Evolutionary conservation across 2,329 filamentous ascomycete species (phyloP).

Genomic region (Claviceps spartinae): DNA sequence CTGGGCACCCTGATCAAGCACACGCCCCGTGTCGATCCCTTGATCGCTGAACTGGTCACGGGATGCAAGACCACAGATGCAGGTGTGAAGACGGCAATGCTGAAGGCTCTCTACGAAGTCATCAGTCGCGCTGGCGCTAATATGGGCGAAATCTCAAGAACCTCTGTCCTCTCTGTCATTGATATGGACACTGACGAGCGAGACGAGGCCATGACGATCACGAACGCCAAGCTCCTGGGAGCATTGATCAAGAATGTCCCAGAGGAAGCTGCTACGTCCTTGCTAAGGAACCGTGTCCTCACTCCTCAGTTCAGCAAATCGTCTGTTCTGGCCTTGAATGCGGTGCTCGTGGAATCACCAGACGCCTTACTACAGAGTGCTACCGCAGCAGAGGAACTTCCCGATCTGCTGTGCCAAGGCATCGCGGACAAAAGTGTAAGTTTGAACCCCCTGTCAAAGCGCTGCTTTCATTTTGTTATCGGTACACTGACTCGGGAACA

Average conservation of each 20-base stretch:
- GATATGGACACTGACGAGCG: conserved; percentile 68
- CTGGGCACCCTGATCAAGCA: conserved; percentile 90
- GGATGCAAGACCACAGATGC: conserved; percentile 77
- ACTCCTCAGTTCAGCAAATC: conserved; percentile 61
- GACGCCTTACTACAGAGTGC: conserved; percentile 50
- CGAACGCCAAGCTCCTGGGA: conserved; percentile 79
- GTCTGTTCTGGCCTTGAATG: conserved; percentile 77
- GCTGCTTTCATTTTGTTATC: background rate
- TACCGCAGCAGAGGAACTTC: conserved; percentile 55
- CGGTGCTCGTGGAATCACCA: conserved; percentile 71
- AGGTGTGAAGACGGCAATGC: conserved; percentile 88
- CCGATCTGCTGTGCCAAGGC: conserved; percentile 65
- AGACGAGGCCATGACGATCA: conserved; percentile 70
- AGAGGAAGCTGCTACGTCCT: conserved; percentile 46
- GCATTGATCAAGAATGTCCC: conserved; percentile 81
- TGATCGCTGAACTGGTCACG: conserved; percentile 86
- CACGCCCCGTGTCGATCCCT: conserved; percentile 85
- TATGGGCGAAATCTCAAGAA: conserved; percentile 84
- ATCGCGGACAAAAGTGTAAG: conserved; percentile 64
- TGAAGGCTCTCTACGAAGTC: conserved; percentile 92
- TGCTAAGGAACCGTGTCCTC: conserved; percentile 62
- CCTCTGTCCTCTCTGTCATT: conserved; percentile 76
- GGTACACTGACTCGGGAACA: conserved; percentile 1
- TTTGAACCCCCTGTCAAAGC: background rate
- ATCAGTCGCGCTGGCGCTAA: conserved; percentile 87